A percentile compares a stretch with the other conserved stretches of the same genome.
Conservation (phyloP, 176 grass and related monocot genomes). For the Raddia distichophylla region DNA sequence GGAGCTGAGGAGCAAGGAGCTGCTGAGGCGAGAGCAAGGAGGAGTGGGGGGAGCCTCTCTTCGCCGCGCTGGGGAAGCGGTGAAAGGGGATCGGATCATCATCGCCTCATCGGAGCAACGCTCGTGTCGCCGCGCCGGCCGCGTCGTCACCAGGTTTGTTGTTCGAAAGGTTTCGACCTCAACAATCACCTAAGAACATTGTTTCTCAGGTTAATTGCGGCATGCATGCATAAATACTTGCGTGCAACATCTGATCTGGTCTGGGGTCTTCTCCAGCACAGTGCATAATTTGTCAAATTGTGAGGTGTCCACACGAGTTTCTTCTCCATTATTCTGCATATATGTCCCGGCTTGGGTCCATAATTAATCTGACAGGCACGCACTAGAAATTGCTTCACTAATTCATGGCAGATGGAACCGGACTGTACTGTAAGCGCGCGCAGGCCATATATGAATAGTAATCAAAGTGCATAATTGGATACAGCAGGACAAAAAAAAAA, state of each 20-base stretch:
- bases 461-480: not conserved
- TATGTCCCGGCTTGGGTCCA: not conserved
- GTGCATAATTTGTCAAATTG: not conserved
- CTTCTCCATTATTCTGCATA: not conserved
- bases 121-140: too few species aligned
- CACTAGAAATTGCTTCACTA: slow-evolving; percentile 3
- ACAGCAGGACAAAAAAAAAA: not conserved
- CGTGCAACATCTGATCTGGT: not conserved
- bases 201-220: not conserved
- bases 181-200: too few species aligned
- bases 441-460: not conserved
- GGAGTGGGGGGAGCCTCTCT: too few species aligned
- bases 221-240: not conserved
- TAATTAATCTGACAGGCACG: not conserved
- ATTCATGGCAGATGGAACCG: not conserved
- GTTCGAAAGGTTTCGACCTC: too few species aligned
- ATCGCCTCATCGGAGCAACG: too few species aligned
- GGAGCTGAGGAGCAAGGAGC: too few species aligned
- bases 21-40: too few species aligned
- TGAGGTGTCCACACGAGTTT: not conserved
- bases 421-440: not conserved
- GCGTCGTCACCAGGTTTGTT: too few species aligned
- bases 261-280: not conserved
- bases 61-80: too few species aligned
- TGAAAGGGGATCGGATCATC: too few species aligned